Conservation (phyloP, 2,329 filamentous ascomycete genomes). For the Myriangium duriaei region DNA sequence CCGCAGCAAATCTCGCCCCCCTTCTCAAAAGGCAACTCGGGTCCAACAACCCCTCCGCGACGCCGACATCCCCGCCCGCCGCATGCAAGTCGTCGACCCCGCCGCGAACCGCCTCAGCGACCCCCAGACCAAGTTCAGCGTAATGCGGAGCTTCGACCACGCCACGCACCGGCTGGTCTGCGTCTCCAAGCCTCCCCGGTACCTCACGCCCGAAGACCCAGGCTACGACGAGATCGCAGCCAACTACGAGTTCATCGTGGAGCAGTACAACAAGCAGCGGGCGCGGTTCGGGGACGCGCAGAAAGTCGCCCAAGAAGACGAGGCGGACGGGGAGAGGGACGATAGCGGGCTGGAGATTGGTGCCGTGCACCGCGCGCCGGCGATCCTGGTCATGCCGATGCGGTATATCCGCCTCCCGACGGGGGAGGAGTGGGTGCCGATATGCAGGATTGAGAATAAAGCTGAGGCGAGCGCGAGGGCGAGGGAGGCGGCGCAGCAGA, state of each 20-base stretch:
- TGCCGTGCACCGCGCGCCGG: slow-evolving; percentile 2
- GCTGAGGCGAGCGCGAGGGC: slow-evolving; percentile 36
- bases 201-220: slow-evolving; percentile 3
- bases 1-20: slow-evolving; percentile 15
- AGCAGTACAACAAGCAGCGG: slow-evolving; percentile 5
- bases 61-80: slow-evolving; percentile 34
- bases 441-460: slow-evolving; percentile 61
- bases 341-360: background rate
- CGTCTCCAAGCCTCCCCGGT: slow-evolving; percentile 26
- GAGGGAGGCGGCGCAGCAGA: slow-evolving; percentile 31
- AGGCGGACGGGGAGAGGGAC: slow-evolving; percentile 11
- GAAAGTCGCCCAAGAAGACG: slow-evolving; percentile 17
- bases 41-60: slow-evolving; percentile 29
- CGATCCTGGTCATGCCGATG: slow-evolving; percentile 1
- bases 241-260: slow-evolving; percentile 8
- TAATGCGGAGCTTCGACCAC: slow-evolving; percentile 37
- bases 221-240: slow-evolving; percentile 6
- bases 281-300: slow-evolving; percentile 9
- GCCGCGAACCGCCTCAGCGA: slow-evolving; percentile 24
- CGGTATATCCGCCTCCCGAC: slow-evolving; percentile 2
- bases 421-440: slow-evolving; percentile 38
- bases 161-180: slow-evolving; percentile 40
- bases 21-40: background rate
- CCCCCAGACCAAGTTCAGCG: slow-evolving; percentile 20
- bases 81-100: slow-evolving; percentile 33